Evolutionary conservation across 805 yeast species (phyloP), one percentile per base, ranked within the genome.

Genomic region (Zygosaccharomyces bisporus): DNA sequence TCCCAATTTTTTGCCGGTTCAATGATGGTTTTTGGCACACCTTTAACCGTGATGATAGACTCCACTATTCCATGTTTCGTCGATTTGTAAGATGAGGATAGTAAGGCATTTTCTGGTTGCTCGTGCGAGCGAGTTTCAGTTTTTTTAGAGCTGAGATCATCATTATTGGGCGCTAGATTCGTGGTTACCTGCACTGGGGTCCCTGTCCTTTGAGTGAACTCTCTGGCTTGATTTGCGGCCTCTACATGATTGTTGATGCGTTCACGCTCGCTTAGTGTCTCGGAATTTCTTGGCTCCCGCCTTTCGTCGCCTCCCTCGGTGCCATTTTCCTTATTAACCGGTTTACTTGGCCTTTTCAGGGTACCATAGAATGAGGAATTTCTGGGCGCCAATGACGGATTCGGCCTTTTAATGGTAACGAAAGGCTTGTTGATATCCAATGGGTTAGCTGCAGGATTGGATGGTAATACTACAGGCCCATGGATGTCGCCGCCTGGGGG

Each of bases 21-120:
- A 56, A 88, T 87, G 49, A 88, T 85, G 3, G 95, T 87, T 70
- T 88, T 88, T 55, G 80, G 81, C 16, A 86, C 85, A 43, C 96
- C 96, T 58, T 83, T 81, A 20, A 84, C 84, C 40, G 82, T 84
- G n/a, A 88, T 80, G 13, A 88, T 82, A 32, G 86, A 80, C 66
- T 88, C 96, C 43, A 86, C 76, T 43, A 88, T 81, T 6, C 91
- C 64, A 35, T 59, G 58, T 27, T 53, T 54, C 34, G 58, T 54
- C n/a, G 55, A 43, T 29, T 56, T 51, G 43, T 53, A 56, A 16
- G 58, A 54, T 6, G 61, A 55, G 2, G 61, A 56, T 25, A 57
- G 39, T 34, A 51, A 34, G 12, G 45, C 43, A n/a, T 36, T 43
- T 14, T 36, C 31, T 30, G 32, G 40, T 10, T 37, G 16, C 8